phyloP scores from a whole-genome alignment of 2,329 filamentous ascomycete species.

The Fusarium graminum region DNA sequence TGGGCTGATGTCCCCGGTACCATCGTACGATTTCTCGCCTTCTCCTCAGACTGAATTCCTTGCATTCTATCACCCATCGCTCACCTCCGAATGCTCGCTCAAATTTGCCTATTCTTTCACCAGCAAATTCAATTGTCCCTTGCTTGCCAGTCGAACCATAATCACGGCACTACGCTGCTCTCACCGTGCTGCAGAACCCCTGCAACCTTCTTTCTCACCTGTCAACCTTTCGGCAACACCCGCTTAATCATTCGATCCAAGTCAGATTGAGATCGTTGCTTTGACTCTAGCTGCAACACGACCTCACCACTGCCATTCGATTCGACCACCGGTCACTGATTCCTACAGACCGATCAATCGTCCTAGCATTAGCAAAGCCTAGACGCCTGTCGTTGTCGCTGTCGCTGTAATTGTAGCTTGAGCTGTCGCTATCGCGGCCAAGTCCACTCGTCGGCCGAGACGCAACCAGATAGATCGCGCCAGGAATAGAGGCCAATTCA shows the following conservation, averaged over 20 bases:
- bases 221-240: constrained; percentile 48
- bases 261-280: constrained; percentile 29
- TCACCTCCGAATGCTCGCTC: constrained; percentile 40
- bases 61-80: constrained; percentile 39
- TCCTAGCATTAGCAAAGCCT: constrained; percentile 18
- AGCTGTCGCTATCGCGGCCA: constrained; percentile 32
- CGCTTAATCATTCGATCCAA: constrained; percentile 48
- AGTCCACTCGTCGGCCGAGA: constrained; percentile 26
- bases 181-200: constrained; percentile 41
- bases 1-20: constrained; percentile 50
- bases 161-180: constrained; percentile 40
- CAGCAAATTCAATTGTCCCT: constrained; percentile 39
- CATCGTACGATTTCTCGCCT: constrained; percentile 52
- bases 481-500: constrained; percentile 27
- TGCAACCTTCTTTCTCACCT: constrained; percentile 30
- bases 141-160: constrained; percentile 47
- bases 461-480: constrained; percentile 20
- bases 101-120: constrained; percentile 38
- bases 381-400: constrained; percentile 20
- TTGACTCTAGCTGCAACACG: constrained; percentile 23
- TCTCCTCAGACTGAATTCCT: constrained; percentile 49
- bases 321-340: constrained; percentile 12
- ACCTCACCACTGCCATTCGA: constrained; percentile 16
- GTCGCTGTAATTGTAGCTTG: constrained; percentile 12
- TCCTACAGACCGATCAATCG: constrained; percentile 10